These are phyloP conservation scores for Coniochaeta prunicola DNA, from an alignment of 2,329 filamentous ascomycete genomes.

Conservation along the genomic window DNA sequence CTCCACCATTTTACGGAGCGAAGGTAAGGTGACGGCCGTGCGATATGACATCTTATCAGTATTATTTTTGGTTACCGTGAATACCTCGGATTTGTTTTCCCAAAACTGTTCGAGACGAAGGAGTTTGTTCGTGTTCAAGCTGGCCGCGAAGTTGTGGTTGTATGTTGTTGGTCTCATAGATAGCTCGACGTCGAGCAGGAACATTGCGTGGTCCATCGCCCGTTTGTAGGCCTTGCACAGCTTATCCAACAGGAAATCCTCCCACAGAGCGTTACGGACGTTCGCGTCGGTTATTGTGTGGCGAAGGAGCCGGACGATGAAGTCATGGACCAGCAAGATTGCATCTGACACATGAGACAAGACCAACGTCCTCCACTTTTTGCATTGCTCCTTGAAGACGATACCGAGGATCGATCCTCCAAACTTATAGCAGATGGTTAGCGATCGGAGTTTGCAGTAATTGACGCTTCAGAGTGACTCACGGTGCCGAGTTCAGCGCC, in stretches of 20 bases:
- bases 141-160: constrained; percentile 45
- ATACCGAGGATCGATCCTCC: constrained; percentile 30
- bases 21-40: background rate
- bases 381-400: constrained; percentile 45
- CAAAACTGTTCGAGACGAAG: too few relatives aligned
- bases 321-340: constrained; percentile 44
- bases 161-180: constrained; percentile 36
- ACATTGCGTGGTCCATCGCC: constrained; percentile 40
- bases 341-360: constrained; percentile 41
- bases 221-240: constrained; percentile 35
- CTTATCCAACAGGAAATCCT: constrained; percentile 34
- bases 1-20: background rate
- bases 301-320: constrained; percentile 36
- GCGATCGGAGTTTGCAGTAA: background rate
- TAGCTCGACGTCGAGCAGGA: constrained; percentile 46
- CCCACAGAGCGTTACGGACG: constrained; percentile 34
- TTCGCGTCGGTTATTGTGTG: constrained; percentile 33
- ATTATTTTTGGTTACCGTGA: too few relatives aligned
- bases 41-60: background rate
- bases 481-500: constrained; percentile 48
- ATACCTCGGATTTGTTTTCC: too few relatives aligned
- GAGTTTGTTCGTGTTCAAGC: constrained; percentile 18
- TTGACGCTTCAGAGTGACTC: constrained; percentile 28
- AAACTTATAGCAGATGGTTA: constrained; percentile 20
- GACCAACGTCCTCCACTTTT: constrained; percentile 43